Evolutionary conservation across 257 asterid species (phyloP), one percentile per base, ranked within the genome.

Genomic region (Galeopsis tetrahit): DNA sequence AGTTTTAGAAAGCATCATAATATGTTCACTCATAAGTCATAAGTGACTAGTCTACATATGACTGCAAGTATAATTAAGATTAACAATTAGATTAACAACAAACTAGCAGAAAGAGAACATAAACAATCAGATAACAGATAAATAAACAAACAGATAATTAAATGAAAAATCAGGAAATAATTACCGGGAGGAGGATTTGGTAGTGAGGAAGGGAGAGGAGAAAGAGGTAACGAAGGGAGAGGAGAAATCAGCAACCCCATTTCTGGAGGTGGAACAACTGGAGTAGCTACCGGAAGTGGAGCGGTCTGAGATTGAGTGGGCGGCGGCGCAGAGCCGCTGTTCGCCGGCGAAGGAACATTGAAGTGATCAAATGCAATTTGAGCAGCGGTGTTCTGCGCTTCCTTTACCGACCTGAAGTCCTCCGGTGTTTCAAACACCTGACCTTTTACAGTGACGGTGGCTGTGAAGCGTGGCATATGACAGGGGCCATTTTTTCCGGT

Each of bases 331-430:
- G 8, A 35, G 57, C 3, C 34, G 48, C 15, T 59, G 28, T 14
- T 31, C 7, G 58, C 17, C 6, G 14, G 4, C 49, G 60, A 10
- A 9, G 83, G 70, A 5, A 38, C 61, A 10, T 51, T 58, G 48
- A 84, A 66, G 59, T 73, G 70, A 0, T 87, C 82, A 44, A 64
- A 82, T 1, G 96, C 95, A 0, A 81, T 38, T 17, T 61, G 72
- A 5, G 97, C 95, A 4, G 83, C 97, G 0, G 79, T 56, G 60
- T 91, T 89, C 33, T 91, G 95, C 0, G 97, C 85, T 0, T 83
- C 91, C 66, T 89, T 91, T 0, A 86, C 72, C 3, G 95, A 84
- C 9, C 68, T 74, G 73, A 86, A 87, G 1, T 35, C 64, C 4
- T 44, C 66, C 7, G 91, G 86, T 2, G 90, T 77, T 66, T 75